Percentiles rank a stretch among this genome's conserved stretches.
phyloP scores from a whole-genome alignment of 2,329 filamentous ascomycete genomes.

The Escovopsis weberi region DNA sequence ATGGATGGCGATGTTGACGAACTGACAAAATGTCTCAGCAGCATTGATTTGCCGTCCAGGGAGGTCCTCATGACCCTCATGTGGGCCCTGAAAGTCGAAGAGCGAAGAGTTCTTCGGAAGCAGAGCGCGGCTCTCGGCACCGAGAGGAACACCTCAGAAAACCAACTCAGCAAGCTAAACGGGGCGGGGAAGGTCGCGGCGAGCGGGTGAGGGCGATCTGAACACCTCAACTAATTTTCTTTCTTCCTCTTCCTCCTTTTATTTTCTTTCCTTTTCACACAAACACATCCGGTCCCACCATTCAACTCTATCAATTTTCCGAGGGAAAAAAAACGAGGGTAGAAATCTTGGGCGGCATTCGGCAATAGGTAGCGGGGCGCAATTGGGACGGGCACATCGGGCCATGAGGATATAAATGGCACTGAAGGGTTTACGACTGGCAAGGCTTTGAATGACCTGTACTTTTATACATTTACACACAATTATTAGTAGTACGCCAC shows the following conservation, averaged over 20 bases:
- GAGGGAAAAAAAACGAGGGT: not conserved
- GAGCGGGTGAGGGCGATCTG: conserved; percentile 7
- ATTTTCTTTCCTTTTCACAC: not conserved
- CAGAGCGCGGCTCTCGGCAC: conserved; percentile 10
- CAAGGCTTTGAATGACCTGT: too few species aligned
- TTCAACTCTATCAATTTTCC: not conserved
- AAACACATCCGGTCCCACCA: not conserved
- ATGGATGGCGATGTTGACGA: conserved; percentile 23
- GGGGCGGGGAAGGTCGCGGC: not conserved
- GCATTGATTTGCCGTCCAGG: conserved; percentile 28
- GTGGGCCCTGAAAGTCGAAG: conserved; percentile 31
- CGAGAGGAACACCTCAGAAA: conserved; percentile 12
- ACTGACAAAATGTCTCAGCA: conserved; percentile 22
- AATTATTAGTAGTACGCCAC: too few species aligned
- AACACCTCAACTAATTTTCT: conserved; percentile 8
- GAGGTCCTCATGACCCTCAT: conserved; percentile 33
- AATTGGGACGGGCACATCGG: not conserved
- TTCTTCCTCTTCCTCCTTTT: conserved; percentile 6
- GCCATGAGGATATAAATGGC: too few species aligned
- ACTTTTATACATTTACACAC: too few species aligned
- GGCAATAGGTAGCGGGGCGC: not conserved
- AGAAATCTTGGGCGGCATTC: not conserved
- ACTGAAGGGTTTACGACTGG: too few species aligned
- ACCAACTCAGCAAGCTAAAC: conserved; percentile 9
- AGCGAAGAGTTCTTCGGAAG: conserved; percentile 18